These are phyloP conservation scores for Psilocybe azurescens DNA, from an alignment of 768 basidiomycete genomes.

Conservation along the genomic window DNA sequence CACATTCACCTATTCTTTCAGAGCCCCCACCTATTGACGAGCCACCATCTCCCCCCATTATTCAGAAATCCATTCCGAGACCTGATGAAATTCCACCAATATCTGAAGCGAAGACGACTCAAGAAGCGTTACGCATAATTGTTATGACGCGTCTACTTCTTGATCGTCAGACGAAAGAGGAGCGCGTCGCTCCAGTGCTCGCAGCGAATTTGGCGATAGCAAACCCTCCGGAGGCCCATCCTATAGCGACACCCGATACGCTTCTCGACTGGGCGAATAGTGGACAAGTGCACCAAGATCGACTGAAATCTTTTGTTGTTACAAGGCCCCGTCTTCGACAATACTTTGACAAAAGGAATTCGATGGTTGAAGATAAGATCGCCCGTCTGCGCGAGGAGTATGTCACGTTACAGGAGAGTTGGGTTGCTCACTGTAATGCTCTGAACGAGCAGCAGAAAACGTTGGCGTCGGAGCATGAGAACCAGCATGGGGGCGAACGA, in stretches of 20 bases:
- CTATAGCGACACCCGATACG: slow-evolving; percentile 41
- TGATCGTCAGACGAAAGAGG: slow-evolving; percentile 65
- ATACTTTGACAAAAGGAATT: slow-evolving; percentile 59
- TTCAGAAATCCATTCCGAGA: slow-evolving; percentile 16
- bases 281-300: slow-evolving; percentile 37
- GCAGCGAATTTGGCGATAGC: slow-evolving; percentile 59
- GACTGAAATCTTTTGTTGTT: slow-evolving; percentile 41
- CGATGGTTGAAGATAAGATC: slow-evolving; percentile 56
- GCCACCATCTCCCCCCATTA: slow-evolving; percentile 3
- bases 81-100: slow-evolving; percentile 42
- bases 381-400: slow-evolving; percentile 69
- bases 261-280: slow-evolving; percentile 54
- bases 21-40: slow-evolving; percentile 16
- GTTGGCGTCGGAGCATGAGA: slow-evolving; percentile 43
- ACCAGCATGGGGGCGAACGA: slow-evolving; percentile 60
- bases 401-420: slow-evolving; percentile 66
- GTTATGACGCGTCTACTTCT: slow-evolving; percentile 64
- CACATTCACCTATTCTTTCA: slow-evolving; percentile 23
- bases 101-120: slow-evolving; percentile 48
- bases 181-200: slow-evolving; percentile 68
- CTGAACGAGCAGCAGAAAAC: slow-evolving; percentile 66
- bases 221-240: slow-evolving; percentile 32
- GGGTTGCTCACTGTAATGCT: slow-evolving; percentile 71
- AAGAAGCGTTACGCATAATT: slow-evolving; percentile 67
- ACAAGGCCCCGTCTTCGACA: slow-evolving; percentile 56